Evolutionary conservation across 306 rosid genomes (phyloP), one percentile per base, ranked within the genome.

Genomic region (Neltuma alba): DNA sequence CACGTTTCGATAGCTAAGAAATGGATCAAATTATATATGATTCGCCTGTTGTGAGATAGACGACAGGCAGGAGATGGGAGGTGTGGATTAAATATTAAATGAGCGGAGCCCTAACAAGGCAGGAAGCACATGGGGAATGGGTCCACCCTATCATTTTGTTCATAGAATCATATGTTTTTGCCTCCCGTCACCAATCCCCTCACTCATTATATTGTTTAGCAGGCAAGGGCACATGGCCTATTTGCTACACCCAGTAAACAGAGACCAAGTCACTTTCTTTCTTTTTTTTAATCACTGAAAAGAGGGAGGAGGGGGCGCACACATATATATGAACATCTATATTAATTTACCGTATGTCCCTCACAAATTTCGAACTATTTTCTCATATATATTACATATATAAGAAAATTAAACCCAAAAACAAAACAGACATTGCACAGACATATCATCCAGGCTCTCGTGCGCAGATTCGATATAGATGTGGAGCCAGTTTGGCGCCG

Each of bases 261-360:
- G 72, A 60, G 50, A 21, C 36, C 65, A 54, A 40, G 72, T 66
- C 80, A 64, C 64, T 66, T 34, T 3, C 50, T 68, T 21, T 77
- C 16, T n/a, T n/a, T n/a, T n/a, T n/a, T n/a, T n/a, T n/a, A n/a
- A 40, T 68, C 12, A 6, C 67, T 27, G 12, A 28, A 78, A 80
- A 60, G 74, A 79, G 18, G 57, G 74, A 30, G 70, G 77, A 30
- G 70, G 77, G 86, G 82, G 12, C 54, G 27, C 68, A 70, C 84
- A 74, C 10, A 38, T 7, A 38, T 7, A 3, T 88, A 90, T 92
- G 74, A 86, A 92, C 97, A 92, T 85, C 78, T 81, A 89, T 80
- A 85, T 84, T 83, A 81, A n/a, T n/a, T n/a, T n/a, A n/a, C 86
- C 83, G 86, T 78, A 77, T 63, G 85, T 87, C 89, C 80, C 90